Conservation (phyloP, 2,329 filamentous ascomycete species). For the Harringtonia lauricola region DNA sequence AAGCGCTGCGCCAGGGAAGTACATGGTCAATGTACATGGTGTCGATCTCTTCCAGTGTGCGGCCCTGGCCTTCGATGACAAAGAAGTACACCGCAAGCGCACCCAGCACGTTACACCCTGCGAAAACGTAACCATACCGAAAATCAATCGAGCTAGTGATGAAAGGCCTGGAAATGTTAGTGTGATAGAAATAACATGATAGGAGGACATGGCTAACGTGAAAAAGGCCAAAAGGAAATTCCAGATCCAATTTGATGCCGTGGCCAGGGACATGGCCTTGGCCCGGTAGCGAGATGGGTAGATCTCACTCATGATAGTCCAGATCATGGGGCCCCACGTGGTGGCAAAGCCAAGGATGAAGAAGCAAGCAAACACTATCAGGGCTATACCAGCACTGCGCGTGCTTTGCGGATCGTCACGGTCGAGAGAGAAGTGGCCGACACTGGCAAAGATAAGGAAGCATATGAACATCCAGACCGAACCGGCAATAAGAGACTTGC, state of each 20-base stretch:
- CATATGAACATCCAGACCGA: slow-evolving; percentile 57
- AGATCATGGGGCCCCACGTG: slow-evolving; percentile 14
- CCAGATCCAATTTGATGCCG: slow-evolving; percentile 42
- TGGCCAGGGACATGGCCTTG: slow-evolving; percentile 11
- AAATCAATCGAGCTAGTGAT: slow-evolving; percentile 53
- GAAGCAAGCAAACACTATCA: slow-evolving; percentile 64
- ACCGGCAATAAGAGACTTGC: slow-evolving; percentile 54
- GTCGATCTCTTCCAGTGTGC: slow-evolving; percentile 74
- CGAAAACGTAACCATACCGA: slow-evolving; percentile 52
- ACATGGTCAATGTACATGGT: slow-evolving; percentile 31
- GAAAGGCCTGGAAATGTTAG: slow-evolving; percentile 3
- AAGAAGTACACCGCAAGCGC: slow-evolving; percentile 45
- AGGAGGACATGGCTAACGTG: too few species aligned
- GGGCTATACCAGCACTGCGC: slow-evolving; percentile 42
- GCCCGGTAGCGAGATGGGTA: slow-evolving; percentile 13
- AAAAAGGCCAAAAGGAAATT: slow-evolving; percentile 38
- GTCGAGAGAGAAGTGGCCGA: slow-evolving; percentile 32
- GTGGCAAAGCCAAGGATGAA: slow-evolving; percentile 62
- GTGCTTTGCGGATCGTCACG: slow-evolving; percentile 28
- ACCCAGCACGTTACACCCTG: slow-evolving; percentile 1
- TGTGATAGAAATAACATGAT: too few species aligned
- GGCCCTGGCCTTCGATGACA: slow-evolving; percentile 81
- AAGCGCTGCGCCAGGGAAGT: slow-evolving; percentile 5
- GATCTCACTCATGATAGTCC: slow-evolving; percentile 13
- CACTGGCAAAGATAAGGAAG: slow-evolving; percentile 52